Base-by-base conservation (phyloP, 2,329 filamentous ascomycete species). In the Neonectria coccinea region DNA sequence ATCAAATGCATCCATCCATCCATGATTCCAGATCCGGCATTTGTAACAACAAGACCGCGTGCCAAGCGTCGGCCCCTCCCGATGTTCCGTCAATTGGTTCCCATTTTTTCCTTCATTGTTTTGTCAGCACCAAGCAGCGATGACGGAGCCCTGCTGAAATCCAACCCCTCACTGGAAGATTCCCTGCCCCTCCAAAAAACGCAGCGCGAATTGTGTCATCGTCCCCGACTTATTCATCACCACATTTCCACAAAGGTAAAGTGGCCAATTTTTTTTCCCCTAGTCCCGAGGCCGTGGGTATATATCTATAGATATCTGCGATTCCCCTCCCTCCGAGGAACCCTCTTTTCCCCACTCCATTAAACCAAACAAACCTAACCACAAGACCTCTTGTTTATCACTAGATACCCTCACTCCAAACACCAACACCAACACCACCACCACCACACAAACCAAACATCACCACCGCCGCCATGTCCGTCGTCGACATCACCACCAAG, bases 401-500 rank as follows among this genome's bases (percentile, higher is more conserved):
- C 27, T 54, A 39, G 45, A 53, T 58, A 50, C 50, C 50, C 57
- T 62, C 68, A 67, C 50, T 42, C 42, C 67, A 62, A 53, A 29
- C 29, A 9, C 7, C 7, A 29, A 8, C n/a, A 27, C 8, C 8
- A 59, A 42, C 56, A 16, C 27, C 53, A 56, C 39, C 25, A 59
- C 60, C 42, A 51, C 20, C 20, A 14, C 47, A 39, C 54, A 61
- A 53, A 44, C 29, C 25, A 25, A 25, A 25, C 25, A 14, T n/a
- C 7, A 14, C 56, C 16, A 14, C 56, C 39, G 44, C 67, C 55
- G 74, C 41, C 67, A 80, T 79, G 76, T 64, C 76, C 67, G 73
- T 79, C 73, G 58, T 76, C 63, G 73, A 77, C 70, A 79, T 86
- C 74, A 77, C 73, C 62, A 76, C 79, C 53, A 78, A 79, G 68